phyloP scores from a whole-genome alignment of 2,329 filamentous ascomycete species.

The Metarhizium guizhouense region DNA sequence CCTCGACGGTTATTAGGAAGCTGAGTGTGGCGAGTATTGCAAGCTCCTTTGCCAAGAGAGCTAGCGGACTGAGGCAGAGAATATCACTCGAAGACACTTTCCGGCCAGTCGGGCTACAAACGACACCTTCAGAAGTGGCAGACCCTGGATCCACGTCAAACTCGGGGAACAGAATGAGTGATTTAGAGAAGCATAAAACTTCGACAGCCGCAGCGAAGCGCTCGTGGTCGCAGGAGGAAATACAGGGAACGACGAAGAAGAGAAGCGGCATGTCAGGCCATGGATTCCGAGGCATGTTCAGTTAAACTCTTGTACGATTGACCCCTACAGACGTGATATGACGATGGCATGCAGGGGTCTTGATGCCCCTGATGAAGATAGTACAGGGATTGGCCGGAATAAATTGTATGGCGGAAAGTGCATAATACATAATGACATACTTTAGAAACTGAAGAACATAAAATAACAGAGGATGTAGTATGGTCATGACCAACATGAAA shows the following conservation, averaged over 20 bases:
- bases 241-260: background rate
- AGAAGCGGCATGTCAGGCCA: background rate
- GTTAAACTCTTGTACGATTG: background rate
- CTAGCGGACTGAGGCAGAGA: slow-evolving; percentile 40
- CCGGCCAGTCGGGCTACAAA: background rate
- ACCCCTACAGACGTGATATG: background rate
- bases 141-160: background rate
- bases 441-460: slow-evolving; percentile 1
- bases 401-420: background rate
- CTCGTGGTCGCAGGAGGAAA: background rate
- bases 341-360: background rate
- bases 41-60: slow-evolving; percentile 65
- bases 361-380: background rate
- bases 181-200: background rate
- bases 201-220: background rate
- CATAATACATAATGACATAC: slow-evolving; percentile 1
- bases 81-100: slow-evolving; percentile 5
- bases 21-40: slow-evolving; percentile 75
- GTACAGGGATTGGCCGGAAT: background rate
- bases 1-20: slow-evolving; percentile 80
- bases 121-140: background rate
- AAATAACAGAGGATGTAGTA: background rate
- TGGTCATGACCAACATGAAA: background rate
- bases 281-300: background rate
- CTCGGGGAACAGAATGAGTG: background rate